These are phyloP conservation scores for Rhodotorula babjevae DNA, from an alignment of 768 basidiomycete species.

Conservation along the genomic window DNA sequence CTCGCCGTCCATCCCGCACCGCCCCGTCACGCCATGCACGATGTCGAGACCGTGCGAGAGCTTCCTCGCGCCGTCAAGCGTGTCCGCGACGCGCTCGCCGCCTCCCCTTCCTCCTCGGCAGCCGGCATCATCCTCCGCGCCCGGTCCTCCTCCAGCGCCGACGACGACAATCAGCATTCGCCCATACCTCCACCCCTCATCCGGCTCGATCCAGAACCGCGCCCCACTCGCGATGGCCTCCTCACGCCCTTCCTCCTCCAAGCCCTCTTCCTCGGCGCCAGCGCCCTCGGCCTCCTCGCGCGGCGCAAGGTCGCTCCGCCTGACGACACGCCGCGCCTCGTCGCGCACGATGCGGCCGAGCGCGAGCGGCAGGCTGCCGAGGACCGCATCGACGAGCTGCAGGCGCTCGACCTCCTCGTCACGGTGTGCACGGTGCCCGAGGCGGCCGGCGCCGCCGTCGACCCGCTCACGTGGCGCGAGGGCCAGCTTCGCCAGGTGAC, in stretches of 20 bases:
- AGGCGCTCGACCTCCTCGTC: constrained; percentile 32
- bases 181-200: constrained; percentile 23
- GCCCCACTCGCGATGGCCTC: not conserved
- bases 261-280: constrained; percentile 29
- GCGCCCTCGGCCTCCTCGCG: constrained; percentile 24
- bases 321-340: accelerated
- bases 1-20: not conserved
- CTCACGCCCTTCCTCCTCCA: constrained; percentile 32
- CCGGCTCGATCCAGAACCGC: constrained; percentile 20
- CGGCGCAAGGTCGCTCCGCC: constrained; percentile 11
- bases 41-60: not conserved
- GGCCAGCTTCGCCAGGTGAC: too few relatives aligned
- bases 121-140: constrained; percentile 2
- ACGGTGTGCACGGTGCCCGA: not conserved
- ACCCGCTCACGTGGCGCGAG: not conserved
- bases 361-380: constrained; percentile 4
- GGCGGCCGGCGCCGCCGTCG: not conserved
- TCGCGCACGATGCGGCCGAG: not conserved
- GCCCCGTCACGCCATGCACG: not conserved
- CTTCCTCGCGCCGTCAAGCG: not conserved
- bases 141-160: not conserved
- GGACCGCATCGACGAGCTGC: constrained; percentile 25
- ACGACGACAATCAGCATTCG: not conserved
- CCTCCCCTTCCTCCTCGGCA: not conserved
- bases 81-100: not conserved